phyloP scores from a whole-genome alignment of 495 filamentous ascomycete species.

The Daldinia bambusicola region DNA sequence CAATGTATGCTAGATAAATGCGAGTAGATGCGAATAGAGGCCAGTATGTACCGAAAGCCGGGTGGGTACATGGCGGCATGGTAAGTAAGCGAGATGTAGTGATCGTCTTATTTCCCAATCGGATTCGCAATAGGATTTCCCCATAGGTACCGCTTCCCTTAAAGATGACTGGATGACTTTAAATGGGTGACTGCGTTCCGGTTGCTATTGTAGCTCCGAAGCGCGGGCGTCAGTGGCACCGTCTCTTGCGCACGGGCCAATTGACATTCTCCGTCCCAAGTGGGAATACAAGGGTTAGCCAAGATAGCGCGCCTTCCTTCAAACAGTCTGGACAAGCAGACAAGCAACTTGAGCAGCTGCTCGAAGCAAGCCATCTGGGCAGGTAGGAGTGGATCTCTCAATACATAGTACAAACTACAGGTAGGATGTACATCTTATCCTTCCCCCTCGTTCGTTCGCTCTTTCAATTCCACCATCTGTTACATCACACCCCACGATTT shows the following conservation, averaged over 20 bases:
- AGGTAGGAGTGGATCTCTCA: constrained; percentile 5
- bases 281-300: too few relatives aligned
- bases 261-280: background rate
- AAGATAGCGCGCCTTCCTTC: background rate
- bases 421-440: too few relatives aligned
- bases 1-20: background rate
- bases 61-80: background rate
- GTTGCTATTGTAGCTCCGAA: constrained; percentile 40
- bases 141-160: constrained; percentile 1
- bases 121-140: background rate
- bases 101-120: constrained; percentile 1
- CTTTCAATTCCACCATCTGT: constrained; percentile 16
- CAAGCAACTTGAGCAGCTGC: background rate
- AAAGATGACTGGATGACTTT: background rate
- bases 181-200: constrained; percentile 8
- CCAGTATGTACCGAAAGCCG: background rate
- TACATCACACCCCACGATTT: constrained; percentile 42
- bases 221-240: constrained; percentile 13
- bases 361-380: too few relatives aligned
- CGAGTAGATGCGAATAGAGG: too few relatives aligned
- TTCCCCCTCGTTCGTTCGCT: constrained; percentile 11
- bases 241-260: constrained; percentile 22
- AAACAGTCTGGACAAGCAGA: background rate
- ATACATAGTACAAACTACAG: background rate
- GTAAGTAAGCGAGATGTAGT: background rate